Conservation (phyloP, 805 yeast genomes). For the Saturnispora serradocipensis region DNA sequence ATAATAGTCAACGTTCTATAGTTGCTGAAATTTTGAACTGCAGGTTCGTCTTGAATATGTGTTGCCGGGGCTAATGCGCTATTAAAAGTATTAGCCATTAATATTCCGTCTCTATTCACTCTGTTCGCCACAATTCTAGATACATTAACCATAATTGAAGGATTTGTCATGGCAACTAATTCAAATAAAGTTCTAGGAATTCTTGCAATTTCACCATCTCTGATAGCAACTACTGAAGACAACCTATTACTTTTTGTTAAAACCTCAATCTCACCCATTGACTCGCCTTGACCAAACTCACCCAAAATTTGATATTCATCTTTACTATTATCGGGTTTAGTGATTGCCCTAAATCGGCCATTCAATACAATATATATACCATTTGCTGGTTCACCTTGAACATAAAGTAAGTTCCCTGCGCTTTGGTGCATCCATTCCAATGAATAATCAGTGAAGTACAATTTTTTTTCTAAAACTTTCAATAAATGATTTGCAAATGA, state of each 20-base stretch:
- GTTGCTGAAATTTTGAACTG: conserved; percentile 32
- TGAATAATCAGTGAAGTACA: conserved; percentile 78
- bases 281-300: conserved; percentile 90
- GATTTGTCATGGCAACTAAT: conserved; percentile 71
- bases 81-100: conserved; percentile 10
- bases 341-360: conserved; percentile 71
- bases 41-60: conserved; percentile 26
- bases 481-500: conserved; percentile 70
- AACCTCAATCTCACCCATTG: conserved; percentile 92
- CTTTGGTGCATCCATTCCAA: conserved; percentile 88
- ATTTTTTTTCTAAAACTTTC: conserved; percentile 53
- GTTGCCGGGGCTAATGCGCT: conserved; percentile 20
- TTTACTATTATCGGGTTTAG: conserved; percentile 11
- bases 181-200: conserved; percentile 88
- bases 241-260: conserved; percentile 68
- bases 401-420: conserved; percentile 75
- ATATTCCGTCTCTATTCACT: conserved; percentile 16
- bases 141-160: conserved; percentile 84
- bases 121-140: conserved; percentile 75
- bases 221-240: conserved; percentile 67
- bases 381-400: conserved; percentile 80
- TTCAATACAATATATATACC: conserved; percentile 84
- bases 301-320: conserved; percentile 37
- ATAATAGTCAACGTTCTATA: conserved; percentile 79
- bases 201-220: conserved; percentile 91